These are phyloP conservation scores for Botrytis porri DNA, from an alignment of 2,329 filamentous ascomycete genomes.

Conservation along the genomic window DNA sequence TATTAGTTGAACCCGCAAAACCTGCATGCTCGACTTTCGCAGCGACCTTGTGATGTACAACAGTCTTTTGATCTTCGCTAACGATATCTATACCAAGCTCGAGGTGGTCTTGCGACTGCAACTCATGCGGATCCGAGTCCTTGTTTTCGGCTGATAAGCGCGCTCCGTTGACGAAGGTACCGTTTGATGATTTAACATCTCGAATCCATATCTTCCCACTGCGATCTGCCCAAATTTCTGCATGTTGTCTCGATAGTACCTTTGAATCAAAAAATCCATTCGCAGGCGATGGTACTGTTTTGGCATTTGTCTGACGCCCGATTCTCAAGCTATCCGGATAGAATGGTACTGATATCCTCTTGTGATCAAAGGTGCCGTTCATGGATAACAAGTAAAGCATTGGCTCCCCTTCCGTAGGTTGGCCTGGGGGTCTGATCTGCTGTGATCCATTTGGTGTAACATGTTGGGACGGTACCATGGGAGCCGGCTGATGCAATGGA, in stretches of 20 bases:
- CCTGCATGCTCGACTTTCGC: conserved; percentile 96
- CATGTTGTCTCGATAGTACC: conserved; percentile 91
- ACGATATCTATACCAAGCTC: conserved; percentile 98
- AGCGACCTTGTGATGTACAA: conserved; percentile 97
- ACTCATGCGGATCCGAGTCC: conserved; percentile 91
- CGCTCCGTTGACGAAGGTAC: conserved; percentile 93
- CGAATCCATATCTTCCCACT: conserved; percentile 90
- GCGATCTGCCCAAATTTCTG: conserved; percentile 88
- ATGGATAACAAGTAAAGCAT: conserved; percentile 84
- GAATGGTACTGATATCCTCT: conserved; percentile 91
- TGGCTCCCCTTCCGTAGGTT: conserved; percentile 58
- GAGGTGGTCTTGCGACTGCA: conserved; percentile 86
- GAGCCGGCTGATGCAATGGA: conserved; percentile 55
- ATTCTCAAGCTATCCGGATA: conserved; percentile 93
- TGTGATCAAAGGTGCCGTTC: conserved; percentile 95
- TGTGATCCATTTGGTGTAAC: conserved; percentile 55
- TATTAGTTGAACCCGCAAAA: conserved; percentile 70
- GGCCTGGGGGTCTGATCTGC: conserved; percentile 46
- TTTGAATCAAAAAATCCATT: conserved; percentile 99
- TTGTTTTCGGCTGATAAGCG: conserved; percentile 90
- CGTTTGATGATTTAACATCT: conserved; percentile 97
- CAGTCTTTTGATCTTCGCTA: conserved; percentile 96
- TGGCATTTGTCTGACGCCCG: conserved; percentile 94
- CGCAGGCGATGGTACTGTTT: conserved; percentile 82
- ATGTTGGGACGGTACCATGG: conserved; percentile 66